Evolutionary conservation across 106 monocot species (phyloP), one percentile per base, ranked within the genome.

Genomic region (Phalaenopsis aphrodite): DNA sequence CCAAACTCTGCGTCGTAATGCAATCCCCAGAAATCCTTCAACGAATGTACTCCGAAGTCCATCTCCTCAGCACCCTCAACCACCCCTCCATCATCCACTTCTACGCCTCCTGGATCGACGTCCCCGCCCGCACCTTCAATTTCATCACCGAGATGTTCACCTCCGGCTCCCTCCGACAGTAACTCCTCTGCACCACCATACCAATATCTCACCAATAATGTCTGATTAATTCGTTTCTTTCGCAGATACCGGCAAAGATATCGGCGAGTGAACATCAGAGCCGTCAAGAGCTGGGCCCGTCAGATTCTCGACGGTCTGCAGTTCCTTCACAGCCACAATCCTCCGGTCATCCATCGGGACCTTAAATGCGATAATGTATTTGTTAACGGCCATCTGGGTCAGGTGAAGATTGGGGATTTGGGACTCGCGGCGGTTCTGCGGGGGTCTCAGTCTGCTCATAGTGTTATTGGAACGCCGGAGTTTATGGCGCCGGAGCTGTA

Each of bases 401-500:
- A 93, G 82, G 95, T 95, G 80, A 99, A 99, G 90, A 99, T 99
- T 38, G 99, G 99, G 3, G 99, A 99, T 82, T 85, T 99, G 48
- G 99, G 99, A 1, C 86, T 99, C 5, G 99, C 99, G 0, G 99
- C 99, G 11, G 75, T 95, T 41, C 93, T 99, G 79, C 84, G 86
- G 19, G 91, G 86, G 3, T 87, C 91, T 9, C 88, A 87, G 71
- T 75, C 87, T 1, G 99, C 99, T 2, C 95, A 91, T 79, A 99
- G 93, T 57, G 95, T 99, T 41, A 95, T 99, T 85, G 96, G 96
- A 23, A 99, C 99, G 19, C 99, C 99, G 7, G 99, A 99, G 80
- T 99, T 95, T 87, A 99, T 98, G 98, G 98, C 98, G 3, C 99
- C 99, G 0, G 99, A 99, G 79, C 87, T 99, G 55, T 99, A 99